Conservation (phyloP, 2,329 filamentous ascomycete genomes). For the Monilinia vaccinii-corymbosi region DNA sequence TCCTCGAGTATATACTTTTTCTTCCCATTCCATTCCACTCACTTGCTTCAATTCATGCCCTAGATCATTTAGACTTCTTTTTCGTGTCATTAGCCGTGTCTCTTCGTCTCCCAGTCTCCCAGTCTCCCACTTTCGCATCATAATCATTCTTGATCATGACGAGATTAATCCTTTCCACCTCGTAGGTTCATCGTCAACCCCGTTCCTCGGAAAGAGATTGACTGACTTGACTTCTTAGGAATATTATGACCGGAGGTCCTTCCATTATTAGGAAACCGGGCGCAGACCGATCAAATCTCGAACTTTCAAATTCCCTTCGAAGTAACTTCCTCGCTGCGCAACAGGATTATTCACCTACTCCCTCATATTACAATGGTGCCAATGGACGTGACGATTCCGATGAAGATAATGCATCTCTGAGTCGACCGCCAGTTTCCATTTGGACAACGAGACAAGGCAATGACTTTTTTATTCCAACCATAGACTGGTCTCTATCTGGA, state of each 20-base stretch:
- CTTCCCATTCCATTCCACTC: not conserved
- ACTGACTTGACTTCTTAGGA: slow-evolving; percentile 21
- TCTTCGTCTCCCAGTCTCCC: not conserved
- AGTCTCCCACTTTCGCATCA: not conserved
- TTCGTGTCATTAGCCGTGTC: not conserved
- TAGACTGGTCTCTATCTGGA: slow-evolving; percentile 61
- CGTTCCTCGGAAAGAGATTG: not conserved
- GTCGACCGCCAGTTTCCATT: slow-evolving; percentile 28
- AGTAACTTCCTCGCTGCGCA: slow-evolving; percentile 73
- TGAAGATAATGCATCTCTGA: slow-evolving; percentile 23
- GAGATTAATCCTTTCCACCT: slow-evolving; percentile 78
- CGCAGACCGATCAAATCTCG: slow-evolving; percentile 79
- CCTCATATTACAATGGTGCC: slow-evolving; percentile 32
- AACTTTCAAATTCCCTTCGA: slow-evolving; percentile 80
- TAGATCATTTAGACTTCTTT: not conserved
- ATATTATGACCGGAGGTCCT: slow-evolving; percentile 63
- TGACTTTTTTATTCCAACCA: slow-evolving; percentile 66
- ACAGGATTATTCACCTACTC: slow-evolving; percentile 42
- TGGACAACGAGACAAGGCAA: slow-evolving; percentile 62
- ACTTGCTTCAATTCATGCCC: not conserved
- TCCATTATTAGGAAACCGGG: slow-evolving; percentile 74
- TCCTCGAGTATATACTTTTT: not conserved
- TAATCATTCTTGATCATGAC: slow-evolving; percentile 41
- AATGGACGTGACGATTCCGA: slow-evolving; percentile 27
- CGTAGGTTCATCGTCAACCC: slow-evolving; percentile 44